Conservation (phyloP, 2,329 filamentous ascomycete species). For the Thermochaetoides dissita region DNA sequence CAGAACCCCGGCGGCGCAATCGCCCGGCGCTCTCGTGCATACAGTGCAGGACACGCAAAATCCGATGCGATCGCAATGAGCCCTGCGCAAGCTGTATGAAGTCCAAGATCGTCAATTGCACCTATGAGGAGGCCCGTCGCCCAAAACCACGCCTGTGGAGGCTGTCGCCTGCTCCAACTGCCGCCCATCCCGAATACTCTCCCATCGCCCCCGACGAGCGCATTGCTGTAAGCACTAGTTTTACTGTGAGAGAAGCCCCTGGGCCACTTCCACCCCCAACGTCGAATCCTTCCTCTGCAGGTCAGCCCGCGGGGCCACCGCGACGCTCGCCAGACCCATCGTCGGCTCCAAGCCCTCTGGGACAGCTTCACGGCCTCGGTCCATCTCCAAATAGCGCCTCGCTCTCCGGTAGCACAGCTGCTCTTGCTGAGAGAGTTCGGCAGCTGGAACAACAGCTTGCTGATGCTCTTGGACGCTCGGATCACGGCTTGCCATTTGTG, state of each 20-base stretch:
- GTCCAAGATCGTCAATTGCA: constrained; percentile 39
- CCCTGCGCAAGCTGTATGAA: constrained; percentile 48
- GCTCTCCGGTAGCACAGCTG: constrained; percentile 3
- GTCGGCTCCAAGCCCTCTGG: constrained; percentile 5
- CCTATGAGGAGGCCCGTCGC: constrained; percentile 29
- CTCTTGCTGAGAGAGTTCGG: constrained; percentile 25
- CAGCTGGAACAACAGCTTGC: constrained; percentile 31
- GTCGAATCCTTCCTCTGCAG: constrained; percentile 1
- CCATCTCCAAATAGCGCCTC: background rate
- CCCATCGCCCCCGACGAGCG: constrained; percentile 7
- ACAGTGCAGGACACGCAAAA: constrained; percentile 46
- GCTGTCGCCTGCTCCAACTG: constrained; percentile 13
- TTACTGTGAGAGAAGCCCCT: constrained; percentile 10
- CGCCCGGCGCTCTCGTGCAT: constrained; percentile 36
- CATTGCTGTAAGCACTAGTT: constrained; percentile 3
- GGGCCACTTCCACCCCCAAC: constrained; percentile 1
- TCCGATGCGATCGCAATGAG: constrained; percentile 43
- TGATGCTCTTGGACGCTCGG: constrained; percentile 13
- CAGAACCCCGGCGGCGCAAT: constrained; percentile 15
- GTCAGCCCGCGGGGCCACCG: background rate
- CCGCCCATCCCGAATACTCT: constrained; percentile 8
- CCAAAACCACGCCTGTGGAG: constrained; percentile 17
- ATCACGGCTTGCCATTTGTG: constrained; percentile 4
- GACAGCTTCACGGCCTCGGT: constrained; percentile 3
- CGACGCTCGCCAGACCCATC: constrained; percentile 4